Evolutionary conservation across 2,329 filamentous ascomycete species (phyloP).

Genomic region (Claviceps sorghi): DNA sequence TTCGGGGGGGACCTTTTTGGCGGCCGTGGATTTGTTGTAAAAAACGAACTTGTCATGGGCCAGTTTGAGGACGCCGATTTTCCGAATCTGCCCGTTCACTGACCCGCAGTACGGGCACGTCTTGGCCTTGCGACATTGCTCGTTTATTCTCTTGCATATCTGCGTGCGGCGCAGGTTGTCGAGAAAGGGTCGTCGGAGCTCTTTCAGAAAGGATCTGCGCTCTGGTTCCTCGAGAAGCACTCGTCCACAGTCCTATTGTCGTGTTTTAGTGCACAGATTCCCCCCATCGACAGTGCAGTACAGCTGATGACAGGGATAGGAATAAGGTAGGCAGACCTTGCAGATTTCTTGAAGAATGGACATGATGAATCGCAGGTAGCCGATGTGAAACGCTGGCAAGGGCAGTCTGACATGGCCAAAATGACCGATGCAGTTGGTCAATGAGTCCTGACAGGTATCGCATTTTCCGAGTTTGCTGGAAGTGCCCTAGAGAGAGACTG

Average conservation of each 20-base stretch:
- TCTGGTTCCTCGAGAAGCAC: conserved; percentile 73
- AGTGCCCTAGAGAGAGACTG: conserved; percentile 41
- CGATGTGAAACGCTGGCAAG: conserved; percentile 87
- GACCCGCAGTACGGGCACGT: conserved; percentile 69
- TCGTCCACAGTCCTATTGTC: conserved; percentile 48
- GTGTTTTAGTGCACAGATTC: background rate
- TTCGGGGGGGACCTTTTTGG: conserved; percentile 67
- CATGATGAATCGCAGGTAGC: conserved; percentile 87
- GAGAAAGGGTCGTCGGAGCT: conserved; percentile 64
- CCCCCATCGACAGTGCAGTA: background rate
- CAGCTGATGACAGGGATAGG: background rate
- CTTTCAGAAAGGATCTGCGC: conserved; percentile 61
- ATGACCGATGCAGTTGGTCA: conserved; percentile 83
- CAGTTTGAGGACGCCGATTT: conserved; percentile 83
- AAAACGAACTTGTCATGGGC: conserved; percentile 83
- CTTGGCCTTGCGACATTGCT: conserved; percentile 78
- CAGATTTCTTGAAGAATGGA: conserved; percentile 89
- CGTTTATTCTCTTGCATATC: conserved; percentile 77
- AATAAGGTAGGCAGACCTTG: conserved; percentile 36
- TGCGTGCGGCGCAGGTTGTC: conserved; percentile 76
- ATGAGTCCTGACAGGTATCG: conserved; percentile 64
- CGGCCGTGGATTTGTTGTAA: conserved; percentile 77
- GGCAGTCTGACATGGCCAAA: conserved; percentile 88
- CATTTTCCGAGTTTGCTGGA: conserved; percentile 72
- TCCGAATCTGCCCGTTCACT: conserved; percentile 83